Conservation (phyloP, 78 protist species). For the Dictyostelium firmibasis region DNA sequence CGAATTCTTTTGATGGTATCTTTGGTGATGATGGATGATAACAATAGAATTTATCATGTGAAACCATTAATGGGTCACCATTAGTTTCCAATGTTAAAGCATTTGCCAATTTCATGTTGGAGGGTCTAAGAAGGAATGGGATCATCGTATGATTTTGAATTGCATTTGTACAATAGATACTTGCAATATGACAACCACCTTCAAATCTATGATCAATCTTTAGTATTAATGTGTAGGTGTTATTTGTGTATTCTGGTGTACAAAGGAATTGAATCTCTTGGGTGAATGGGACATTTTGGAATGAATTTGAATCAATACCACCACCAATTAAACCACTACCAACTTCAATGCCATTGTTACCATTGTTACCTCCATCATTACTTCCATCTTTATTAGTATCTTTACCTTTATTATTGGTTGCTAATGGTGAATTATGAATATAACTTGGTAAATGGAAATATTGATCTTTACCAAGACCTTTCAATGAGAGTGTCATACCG, state of each 20-base stretch:
- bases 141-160: conserved; percentile 68
- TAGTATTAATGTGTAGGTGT: neutral
- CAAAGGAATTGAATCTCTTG: conserved; percentile 64
- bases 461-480: conserved; percentile 40
- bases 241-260: neutral
- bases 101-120: neutral
- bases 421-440: neutral
- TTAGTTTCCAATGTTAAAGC: conserved; percentile 16
- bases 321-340: neutral
- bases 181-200: conserved; percentile 79
- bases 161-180: conserved; percentile 34
- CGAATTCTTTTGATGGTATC: conserved; percentile 42
- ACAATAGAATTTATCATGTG: conserved; percentile 33
- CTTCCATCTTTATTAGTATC: neutral
- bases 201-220: conserved; percentile 71
- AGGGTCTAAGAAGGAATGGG: conserved; percentile 34
- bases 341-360: neutral
- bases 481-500: conserved; percentile 11
- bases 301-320: neutral
- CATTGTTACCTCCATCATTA: neutral
- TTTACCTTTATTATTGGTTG: neutral
- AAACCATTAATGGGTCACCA: conserved; percentile 15
- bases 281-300: neutral
- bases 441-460: conserved; percentile 14
- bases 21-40: conserved; percentile 63